phyloP scores from a whole-genome alignment of 1,284 basidiomycete species.

The Trichosporon faecale region DNA sequence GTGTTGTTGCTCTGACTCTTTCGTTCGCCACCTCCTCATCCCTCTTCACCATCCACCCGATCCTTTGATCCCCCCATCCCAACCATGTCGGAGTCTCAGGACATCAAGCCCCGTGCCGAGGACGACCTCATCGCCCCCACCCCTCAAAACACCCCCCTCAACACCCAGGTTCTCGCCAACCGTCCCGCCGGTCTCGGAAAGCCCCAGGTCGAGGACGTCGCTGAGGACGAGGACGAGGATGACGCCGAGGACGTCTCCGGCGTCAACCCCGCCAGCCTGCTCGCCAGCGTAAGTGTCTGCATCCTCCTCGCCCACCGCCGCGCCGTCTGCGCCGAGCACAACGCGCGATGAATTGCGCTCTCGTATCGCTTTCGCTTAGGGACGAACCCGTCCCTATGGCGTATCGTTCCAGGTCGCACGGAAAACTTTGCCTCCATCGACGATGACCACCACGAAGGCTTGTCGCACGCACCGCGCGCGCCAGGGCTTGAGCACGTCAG shows the following conservation, averaged over 20 bases:
- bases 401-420: neutral
- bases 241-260: constrained; percentile 55
- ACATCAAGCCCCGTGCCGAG: constrained; percentile 41
- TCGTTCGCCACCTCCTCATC: neutral
- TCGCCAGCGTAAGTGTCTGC: constrained; percentile 47
- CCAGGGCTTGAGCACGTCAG: constrained; percentile 8
- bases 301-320: neutral
- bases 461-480: constrained; percentile 7
- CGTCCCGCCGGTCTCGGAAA: constrained; percentile 62
- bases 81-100: constrained; percentile 45
- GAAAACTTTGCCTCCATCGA: constrained; percentile 3
- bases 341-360: constrained; percentile 1
- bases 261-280: constrained; percentile 49
- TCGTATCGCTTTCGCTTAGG: neutral
- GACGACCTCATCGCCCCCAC: constrained; percentile 61
- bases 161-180: constrained; percentile 63
- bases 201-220: constrained; percentile 66
- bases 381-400: neutral
- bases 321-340: neutral
- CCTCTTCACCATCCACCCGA: neutral
- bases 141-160: constrained; percentile 75
- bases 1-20: constrained; percentile 2
- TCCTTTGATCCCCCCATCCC: constrained; percentile 4
- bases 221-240: constrained; percentile 56
- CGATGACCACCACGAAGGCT: neutral